Conservation (phyloP, 176 grass and related monocot genomes). For the Puya raimondii region DNA sequence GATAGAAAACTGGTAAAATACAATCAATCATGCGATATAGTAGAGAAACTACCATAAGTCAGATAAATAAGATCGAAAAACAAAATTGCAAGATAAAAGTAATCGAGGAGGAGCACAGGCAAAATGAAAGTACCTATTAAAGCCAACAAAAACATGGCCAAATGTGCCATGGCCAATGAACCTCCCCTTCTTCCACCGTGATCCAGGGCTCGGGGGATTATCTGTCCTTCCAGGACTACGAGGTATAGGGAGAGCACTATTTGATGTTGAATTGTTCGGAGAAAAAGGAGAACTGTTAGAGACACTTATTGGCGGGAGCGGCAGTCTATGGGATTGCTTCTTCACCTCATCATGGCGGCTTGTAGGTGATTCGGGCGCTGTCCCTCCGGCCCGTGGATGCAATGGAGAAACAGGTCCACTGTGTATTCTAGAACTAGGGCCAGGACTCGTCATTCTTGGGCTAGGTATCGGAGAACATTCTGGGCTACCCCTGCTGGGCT, state of each 20-base stretch:
- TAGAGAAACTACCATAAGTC: background rate
- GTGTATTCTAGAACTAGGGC: conserved; percentile 92
- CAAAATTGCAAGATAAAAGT: background rate
- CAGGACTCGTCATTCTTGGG: conserved; percentile 91
- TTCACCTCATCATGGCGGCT: conserved; percentile 53
- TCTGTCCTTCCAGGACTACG: conserved; percentile 86
- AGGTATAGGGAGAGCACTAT: conserved; percentile 52
- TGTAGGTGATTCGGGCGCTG: conserved; percentile 78
- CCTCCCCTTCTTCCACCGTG: conserved; percentile 98
- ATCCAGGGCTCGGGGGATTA: conserved; percentile 81
- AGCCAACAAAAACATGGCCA: conserved; percentile 97
- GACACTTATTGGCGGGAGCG: conserved; percentile 80
- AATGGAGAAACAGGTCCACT: conserved; percentile 86
- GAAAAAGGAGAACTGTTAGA: conserved; percentile 55
- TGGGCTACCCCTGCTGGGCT: conserved; percentile 78
- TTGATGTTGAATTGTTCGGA: conserved; percentile 63
- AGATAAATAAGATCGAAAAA: background rate
- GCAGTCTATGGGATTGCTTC: conserved; percentile 86
- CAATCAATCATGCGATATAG: no score
- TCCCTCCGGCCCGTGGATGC: conserved; percentile 81
- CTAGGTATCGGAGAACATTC: conserved; percentile 92
- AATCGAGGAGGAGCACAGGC: background rate
- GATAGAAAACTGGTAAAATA: no score
- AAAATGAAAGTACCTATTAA: conserved; percentile 79
- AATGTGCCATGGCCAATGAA: conserved; percentile 89